Conservation (phyloP, 192 early-diverging fungal genomes). For the Coemansia sp. region DNA sequence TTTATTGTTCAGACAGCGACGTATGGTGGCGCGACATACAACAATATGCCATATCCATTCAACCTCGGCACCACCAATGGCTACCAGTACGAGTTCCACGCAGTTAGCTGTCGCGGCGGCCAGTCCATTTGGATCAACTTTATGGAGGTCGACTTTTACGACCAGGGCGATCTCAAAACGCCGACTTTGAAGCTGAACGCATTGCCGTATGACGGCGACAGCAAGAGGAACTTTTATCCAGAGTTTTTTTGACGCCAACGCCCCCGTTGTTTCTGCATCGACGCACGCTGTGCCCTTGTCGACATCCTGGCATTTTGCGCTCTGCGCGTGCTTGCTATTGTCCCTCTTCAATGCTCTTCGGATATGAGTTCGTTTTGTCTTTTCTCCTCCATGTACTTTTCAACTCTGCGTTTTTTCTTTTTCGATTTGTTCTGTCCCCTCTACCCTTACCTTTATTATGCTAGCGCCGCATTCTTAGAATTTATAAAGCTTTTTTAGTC, state of each 20-base stretch:
- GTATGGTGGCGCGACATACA: conserved; percentile 28
- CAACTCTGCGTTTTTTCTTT: conserved; percentile 7
- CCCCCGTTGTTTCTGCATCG: conserved; percentile 8
- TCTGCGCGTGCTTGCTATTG: conserved; percentile 5
- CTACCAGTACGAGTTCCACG: conserved; percentile 46
- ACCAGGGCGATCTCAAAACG: conserved; percentile 45
- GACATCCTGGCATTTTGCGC: neutral
- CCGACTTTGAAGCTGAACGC: conserved; percentile 42
- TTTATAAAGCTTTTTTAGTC: conserved; percentile 5
- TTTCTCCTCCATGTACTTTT: neutral
- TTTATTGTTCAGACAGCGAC: conserved; percentile 43
- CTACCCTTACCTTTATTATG: neutral
- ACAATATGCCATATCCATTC: conserved; percentile 50
- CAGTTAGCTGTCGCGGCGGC: conserved; percentile 37
- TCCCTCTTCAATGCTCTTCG: conserved; percentile 5
- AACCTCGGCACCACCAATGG: conserved; percentile 46
- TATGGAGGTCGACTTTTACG: conserved; percentile 54
- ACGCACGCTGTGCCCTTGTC: neutral
- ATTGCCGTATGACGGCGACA: conserved; percentile 31
- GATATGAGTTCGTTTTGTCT: conserved; percentile 17
- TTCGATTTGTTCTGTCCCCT: neutral
- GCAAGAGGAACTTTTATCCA: conserved; percentile 36
- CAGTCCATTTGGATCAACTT: conserved; percentile 56
- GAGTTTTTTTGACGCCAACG: conserved; percentile 39
- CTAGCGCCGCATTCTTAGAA: neutral